Conservation (phyloP, 2,329 filamentous ascomycete species). For the Diaporthe vexans region DNA sequence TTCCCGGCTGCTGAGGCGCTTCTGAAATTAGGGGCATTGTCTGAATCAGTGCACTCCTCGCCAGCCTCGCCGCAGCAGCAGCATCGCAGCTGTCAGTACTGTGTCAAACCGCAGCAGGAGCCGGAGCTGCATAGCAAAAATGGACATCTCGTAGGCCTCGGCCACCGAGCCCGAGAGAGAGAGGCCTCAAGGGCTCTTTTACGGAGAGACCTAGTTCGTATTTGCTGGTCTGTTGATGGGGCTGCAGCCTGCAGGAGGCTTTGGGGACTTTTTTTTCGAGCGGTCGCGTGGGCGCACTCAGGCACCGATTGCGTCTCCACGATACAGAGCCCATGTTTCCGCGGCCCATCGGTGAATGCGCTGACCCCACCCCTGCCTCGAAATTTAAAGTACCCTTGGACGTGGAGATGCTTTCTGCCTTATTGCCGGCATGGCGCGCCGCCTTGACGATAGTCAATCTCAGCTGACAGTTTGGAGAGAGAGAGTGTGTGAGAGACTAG, state of each 20-base stretch:
- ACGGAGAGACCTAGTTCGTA: neutral
- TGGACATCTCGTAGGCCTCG: conserved; percentile 1
- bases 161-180: neutral
- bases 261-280: conserved; percentile 1
- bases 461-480: neutral
- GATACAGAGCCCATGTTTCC: conserved; percentile 16
- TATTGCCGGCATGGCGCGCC: conserved; percentile 18
- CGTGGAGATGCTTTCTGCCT: conserved; percentile 28
- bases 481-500: neutral
- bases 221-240: neutral
- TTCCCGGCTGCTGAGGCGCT: conserved; percentile 24
- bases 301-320: conserved; percentile 25
- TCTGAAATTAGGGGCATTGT: conserved; percentile 31
- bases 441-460: conserved; percentile 7
- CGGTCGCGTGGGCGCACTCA: conserved; percentile 17
- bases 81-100: neutral
- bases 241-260: neutral
- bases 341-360: conserved; percentile 26
- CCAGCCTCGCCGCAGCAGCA: conserved; percentile 12
- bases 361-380: conserved; percentile 25
- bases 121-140: neutral
- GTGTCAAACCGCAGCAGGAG: neutral
- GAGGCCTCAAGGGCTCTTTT: neutral
- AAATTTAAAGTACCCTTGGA: conserved; percentile 27
- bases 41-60: conserved; percentile 21